Conservation (phyloP, 192 early-diverging fungal species). For the Glomus cerebriforme region DNA sequence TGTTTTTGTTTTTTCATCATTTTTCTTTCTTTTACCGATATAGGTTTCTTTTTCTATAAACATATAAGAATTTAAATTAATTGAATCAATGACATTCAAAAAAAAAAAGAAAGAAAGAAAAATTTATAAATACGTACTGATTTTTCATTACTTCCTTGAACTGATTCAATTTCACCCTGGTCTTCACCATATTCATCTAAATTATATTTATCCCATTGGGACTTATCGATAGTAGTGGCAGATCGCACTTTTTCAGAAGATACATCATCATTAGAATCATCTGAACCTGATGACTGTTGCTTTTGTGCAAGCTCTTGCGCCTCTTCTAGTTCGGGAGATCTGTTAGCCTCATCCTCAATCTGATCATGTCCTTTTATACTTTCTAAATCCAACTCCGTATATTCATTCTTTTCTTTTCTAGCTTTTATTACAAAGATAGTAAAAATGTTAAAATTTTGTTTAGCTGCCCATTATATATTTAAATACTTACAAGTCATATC, state of each 20-base stretch:
- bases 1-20: conserved; percentile 68
- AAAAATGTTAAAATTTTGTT: neutral
- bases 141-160: neutral
- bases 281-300: neutral
- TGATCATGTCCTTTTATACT: neutral
- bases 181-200: conserved; percentile 57
- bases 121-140: neutral
- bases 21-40: conserved; percentile 86
- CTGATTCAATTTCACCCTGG: conserved; percentile 46
- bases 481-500: neutral
- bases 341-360: neutral
- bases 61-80: neutral
- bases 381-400: neutral
- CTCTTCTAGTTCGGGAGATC: neutral
- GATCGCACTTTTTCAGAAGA: neutral
- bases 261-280: neutral
- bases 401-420: neutral
- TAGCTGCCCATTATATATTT: neutral
- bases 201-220: conserved; percentile 49
- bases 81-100: neutral
- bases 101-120: neutral
- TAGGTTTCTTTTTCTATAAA: conserved; percentile 38
- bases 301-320: neutral
- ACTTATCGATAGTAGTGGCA: neutral
- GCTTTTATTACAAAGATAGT: neutral